Conservation (phyloP, 176 grass and related monocot genomes). For the Miscanthus lutarioriparius region DNA sequence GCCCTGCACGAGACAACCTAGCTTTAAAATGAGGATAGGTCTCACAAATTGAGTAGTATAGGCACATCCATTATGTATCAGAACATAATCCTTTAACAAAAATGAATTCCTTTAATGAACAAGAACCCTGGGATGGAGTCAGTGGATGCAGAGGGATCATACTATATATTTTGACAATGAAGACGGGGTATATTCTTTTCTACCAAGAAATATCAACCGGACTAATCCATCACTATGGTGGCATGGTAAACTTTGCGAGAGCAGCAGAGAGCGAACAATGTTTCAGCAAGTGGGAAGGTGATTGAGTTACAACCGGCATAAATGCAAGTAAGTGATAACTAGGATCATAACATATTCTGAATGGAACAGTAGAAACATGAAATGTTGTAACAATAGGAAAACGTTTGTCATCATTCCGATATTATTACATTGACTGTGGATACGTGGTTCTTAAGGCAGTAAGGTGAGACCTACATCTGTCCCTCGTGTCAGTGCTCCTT, state of each 20-base stretch:
- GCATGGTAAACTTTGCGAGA: neutral
- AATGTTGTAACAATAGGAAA: neutral
- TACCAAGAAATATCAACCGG: neutral
- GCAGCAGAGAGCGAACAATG: neutral
- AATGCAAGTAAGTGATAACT: neutral
- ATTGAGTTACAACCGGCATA: neutral
- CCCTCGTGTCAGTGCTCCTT: neutral
- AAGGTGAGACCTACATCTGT: neutral
- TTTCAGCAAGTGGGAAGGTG: neutral
- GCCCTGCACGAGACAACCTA: neutral
- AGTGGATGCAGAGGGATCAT: neutral
- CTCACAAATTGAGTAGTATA: neutral
- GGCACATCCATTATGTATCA: neutral
- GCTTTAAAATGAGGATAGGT: neutral
- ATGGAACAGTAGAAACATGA: neutral
- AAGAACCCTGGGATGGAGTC: neutral
- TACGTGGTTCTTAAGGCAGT: too few relatives aligned
- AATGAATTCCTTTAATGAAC: neutral
- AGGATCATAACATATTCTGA: neutral
- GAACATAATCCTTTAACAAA: neutral
- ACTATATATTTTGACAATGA: neutral
- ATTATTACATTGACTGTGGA: neutral
- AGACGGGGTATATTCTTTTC: neutral
- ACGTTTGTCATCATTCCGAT: too few relatives aligned
- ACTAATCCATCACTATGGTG: neutral